Percentiles rank a stretch among this genome's conserved stretches.
Conservation (phyloP, 331 rosid species). For the Phaseolus coccineus region DNA sequence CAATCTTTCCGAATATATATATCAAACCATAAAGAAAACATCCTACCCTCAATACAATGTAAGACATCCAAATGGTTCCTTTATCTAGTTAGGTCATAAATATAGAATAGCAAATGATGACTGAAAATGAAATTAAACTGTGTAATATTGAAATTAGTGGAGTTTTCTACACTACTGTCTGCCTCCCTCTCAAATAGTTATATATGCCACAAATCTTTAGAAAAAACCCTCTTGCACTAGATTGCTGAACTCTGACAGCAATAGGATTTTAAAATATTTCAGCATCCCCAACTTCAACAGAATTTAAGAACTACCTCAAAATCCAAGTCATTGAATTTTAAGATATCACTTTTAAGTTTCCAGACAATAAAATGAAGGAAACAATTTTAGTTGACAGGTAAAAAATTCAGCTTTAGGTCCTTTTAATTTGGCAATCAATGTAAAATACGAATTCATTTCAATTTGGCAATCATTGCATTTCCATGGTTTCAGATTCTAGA, state of each 20-base stretch:
- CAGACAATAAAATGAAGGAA: neutral
- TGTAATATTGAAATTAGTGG: neutral
- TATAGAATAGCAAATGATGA: neutral
- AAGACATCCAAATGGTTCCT: neutral
- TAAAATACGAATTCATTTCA: neutral
- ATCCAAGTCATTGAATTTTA: neutral
- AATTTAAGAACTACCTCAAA: neutral
- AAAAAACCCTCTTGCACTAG: constrained; percentile 2
- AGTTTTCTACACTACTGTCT: neutral
- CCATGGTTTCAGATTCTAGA: neutral
- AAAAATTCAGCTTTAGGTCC: neutral
- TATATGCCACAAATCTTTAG: neutral
- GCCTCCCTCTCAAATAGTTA: neutral
- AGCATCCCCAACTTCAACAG: neutral
- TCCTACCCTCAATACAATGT: constrained; percentile 14
- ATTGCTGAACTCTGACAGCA: neutral
- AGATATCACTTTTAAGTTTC: neutral
- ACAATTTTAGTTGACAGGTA: neutral
- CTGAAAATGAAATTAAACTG: constrained; percentile 2
- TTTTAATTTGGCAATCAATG: neutral
- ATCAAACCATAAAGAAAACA: constrained; percentile 6
- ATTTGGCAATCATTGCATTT: neutral
- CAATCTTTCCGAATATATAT: neutral
- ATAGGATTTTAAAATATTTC: constrained; percentile 8
- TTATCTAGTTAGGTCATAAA: neutral